Percentiles rank a stretch among this genome's conserved stretches.
These are phyloP conservation scores for Xylaria sp. DNA, from an alignment of 2,329 filamentous ascomycete species.

Conservation along the genomic window DNA sequence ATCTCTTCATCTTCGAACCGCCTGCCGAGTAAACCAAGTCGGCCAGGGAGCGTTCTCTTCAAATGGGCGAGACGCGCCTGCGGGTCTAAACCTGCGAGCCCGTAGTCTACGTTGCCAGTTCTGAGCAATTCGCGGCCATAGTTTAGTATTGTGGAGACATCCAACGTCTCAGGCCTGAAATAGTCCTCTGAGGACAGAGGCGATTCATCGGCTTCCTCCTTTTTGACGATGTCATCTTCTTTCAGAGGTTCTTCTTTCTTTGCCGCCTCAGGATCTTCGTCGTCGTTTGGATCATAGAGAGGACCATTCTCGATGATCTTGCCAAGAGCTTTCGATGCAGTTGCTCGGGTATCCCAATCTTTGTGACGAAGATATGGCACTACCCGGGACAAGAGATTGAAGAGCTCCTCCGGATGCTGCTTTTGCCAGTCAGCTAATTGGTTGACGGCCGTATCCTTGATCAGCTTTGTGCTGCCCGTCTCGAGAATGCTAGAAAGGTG, in stretches of 20 bases:
- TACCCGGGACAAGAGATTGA: constrained; percentile 90
- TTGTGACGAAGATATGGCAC: constrained; percentile 95
- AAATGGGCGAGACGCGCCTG: constrained; percentile 80
- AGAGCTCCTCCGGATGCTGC: constrained; percentile 94
- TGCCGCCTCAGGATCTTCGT: constrained; percentile 55
- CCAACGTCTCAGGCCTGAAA: constrained; percentile 73
- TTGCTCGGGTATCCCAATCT: constrained; percentile 95
- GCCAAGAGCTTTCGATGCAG: constrained; percentile 90
- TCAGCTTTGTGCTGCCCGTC: constrained; percentile 93
- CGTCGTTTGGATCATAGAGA: constrained; percentile 83
- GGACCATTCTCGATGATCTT: constrained; percentile 91
- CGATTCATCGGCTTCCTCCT: constrained; percentile 61
- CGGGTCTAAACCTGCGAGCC: constrained; percentile 79
- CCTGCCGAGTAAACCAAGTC: constrained; percentile 82
- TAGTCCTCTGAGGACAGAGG: constrained; percentile 58
- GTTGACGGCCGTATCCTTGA: constrained; percentile 94
- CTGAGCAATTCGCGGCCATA: constrained; percentile 83
- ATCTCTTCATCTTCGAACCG: constrained; percentile 84
- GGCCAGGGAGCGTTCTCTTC: constrained; percentile 82
- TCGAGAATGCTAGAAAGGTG: constrained; percentile 74
- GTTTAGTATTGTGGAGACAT: constrained; percentile 78
- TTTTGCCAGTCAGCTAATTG: constrained; percentile 98
- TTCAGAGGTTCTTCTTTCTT: constrained; percentile 48
- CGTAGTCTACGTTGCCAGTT: constrained; percentile 84
- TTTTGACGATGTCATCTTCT: constrained; percentile 55